Conservation (phyloP, 257 asterid species). For the Plantago ovata region DNA sequence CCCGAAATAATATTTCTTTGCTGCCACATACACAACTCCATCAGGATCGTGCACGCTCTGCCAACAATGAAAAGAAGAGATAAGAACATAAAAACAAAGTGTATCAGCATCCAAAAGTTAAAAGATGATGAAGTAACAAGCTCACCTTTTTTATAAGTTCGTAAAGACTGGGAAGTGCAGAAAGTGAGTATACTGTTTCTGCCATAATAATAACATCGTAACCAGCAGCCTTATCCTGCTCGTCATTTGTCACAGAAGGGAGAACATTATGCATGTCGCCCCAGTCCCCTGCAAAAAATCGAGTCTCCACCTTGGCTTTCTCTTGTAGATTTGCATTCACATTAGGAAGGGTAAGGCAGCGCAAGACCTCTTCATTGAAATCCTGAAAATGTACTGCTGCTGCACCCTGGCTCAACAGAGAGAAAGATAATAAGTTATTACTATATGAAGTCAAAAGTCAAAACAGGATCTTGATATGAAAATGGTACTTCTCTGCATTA, state of each 20-base stretch:
- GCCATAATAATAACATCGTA: conserved; percentile 95
- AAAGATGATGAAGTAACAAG: neutral
- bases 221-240: conserved; percentile 25
- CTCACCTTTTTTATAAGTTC: conserved; percentile 71
- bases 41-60: conserved; percentile 58
- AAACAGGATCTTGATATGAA: neutral
- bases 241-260: conserved; percentile 30
- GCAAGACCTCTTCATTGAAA: conserved; percentile 87
- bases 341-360: conserved; percentile 80
- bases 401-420: conserved; percentile 53
- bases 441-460: conserved; percentile 7
- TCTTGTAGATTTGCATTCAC: conserved; percentile 55
- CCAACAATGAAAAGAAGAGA: conserved; percentile 7
- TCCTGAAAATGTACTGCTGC: conserved; percentile 83
- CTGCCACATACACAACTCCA: conserved; percentile 92
- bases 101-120: neutral
- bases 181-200: conserved; percentile 88
- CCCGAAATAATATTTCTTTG: conserved; percentile 92
- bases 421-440: conserved; percentile 4
- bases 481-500: conserved; percentile 22
- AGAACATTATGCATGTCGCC: conserved; percentile 62
- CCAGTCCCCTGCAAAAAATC: conserved; percentile 96
- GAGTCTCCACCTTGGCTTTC: conserved; percentile 37
- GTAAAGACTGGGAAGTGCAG: conserved; percentile 60
- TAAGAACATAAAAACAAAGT: conserved; percentile 13